These are phyloP conservation scores for Albifimbria verrucaria DNA, from an alignment of 2,329 filamentous ascomycete species.

Conservation along the genomic window DNA sequence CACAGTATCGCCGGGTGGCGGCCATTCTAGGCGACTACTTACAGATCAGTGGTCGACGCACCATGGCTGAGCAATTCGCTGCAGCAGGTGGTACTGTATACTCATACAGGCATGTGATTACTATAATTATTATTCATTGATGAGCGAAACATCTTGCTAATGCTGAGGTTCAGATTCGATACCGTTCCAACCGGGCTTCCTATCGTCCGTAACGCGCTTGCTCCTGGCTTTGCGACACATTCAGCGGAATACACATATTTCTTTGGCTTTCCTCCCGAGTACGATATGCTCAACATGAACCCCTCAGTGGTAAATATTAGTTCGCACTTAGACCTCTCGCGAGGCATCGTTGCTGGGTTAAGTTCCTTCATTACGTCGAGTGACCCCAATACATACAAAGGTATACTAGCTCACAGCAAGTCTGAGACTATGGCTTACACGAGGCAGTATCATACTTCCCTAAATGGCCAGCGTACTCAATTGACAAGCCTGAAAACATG, in stretches of 20 bases:
- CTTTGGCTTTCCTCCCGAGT: slow-evolving; percentile 9
- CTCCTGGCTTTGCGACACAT: not conserved
- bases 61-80: slow-evolving; percentile 7
- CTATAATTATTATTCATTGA: too few species aligned
- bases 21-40: slow-evolving; percentile 11
- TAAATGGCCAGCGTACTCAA: slow-evolving; percentile 11
- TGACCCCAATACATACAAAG: not conserved
- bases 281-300: slow-evolving; percentile 10
- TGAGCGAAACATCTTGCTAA: too few species aligned
- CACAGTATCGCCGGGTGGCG: slow-evolving; percentile 12
- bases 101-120: slow-evolving; percentile 8
- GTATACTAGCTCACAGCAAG: not conserved
- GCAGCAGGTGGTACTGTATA: slow-evolving; percentile 10
- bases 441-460: slow-evolving; percentile 7
- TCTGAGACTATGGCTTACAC: not conserved
- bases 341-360: not conserved
- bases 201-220: not conserved
- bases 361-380: not conserved
- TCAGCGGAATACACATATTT: not conserved
- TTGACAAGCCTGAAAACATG: slow-evolving; percentile 12
- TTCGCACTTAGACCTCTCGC: not conserved
- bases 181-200: not conserved
- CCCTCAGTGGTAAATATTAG: not conserved
- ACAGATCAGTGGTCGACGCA: slow-evolving; percentile 6
- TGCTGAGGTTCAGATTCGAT: too few species aligned